Conservation (phyloP, 495 filamentous ascomycete species). For the Xylaria bambusicola region DNA sequence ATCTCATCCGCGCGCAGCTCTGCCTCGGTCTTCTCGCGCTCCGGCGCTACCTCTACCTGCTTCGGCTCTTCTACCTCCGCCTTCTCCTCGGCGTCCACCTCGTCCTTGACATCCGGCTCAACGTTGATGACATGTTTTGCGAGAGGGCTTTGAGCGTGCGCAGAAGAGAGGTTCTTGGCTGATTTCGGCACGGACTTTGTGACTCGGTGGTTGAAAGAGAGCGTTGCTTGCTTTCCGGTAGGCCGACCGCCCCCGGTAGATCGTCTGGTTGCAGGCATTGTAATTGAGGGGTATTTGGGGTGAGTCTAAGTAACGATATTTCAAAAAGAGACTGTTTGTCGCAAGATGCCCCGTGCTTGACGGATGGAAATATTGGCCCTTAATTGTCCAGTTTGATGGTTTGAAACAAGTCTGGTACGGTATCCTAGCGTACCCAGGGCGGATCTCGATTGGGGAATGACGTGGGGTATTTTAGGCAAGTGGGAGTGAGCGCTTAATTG, state of each 20-base stretch:
- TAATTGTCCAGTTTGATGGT: too few species aligned
- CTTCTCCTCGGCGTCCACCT: conserved; percentile 28
- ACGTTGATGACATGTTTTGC: conserved; percentile 22
- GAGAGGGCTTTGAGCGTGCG: conserved; percentile 30
- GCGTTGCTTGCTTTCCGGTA: conserved; percentile 62
- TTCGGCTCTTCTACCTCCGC: conserved; percentile 24
- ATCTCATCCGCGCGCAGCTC: conserved; percentile 61
- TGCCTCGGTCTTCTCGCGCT: conserved; percentile 46
- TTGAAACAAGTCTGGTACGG: too few species aligned
- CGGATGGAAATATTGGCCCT: not conserved
- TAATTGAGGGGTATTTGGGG: conserved; percentile 12
- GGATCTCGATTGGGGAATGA: conserved; percentile 21
- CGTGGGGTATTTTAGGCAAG: conserved; percentile 25
- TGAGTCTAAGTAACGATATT: not conserved
- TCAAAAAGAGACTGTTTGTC: not conserved
- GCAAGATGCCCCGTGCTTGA: not conserved
- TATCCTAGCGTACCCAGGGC: too few species aligned
- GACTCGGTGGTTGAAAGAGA: conserved; percentile 75
- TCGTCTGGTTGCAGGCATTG: conserved; percentile 72
- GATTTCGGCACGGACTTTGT: conserved; percentile 68
- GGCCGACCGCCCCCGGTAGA: conserved; percentile 47
- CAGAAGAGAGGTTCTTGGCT: conserved; percentile 48
- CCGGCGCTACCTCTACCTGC: conserved; percentile 15
- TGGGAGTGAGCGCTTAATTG: conserved; percentile 23
- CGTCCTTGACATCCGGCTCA: conserved; percentile 26